Conservation (phyloP, 2,329 filamentous ascomycete species). For the Dactylella cylindrospora region DNA sequence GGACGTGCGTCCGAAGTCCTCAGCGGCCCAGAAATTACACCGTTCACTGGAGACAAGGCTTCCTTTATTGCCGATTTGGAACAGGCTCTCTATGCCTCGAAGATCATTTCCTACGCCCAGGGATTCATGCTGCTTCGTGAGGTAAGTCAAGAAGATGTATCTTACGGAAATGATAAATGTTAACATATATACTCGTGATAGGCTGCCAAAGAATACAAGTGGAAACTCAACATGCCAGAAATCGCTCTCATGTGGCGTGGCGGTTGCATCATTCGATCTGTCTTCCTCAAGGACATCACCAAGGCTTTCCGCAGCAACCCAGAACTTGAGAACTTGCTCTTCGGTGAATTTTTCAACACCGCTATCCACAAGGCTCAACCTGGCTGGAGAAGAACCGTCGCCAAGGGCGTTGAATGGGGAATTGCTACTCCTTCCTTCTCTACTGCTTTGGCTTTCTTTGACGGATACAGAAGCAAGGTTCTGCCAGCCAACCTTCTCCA, state of each 20-base stretch:
- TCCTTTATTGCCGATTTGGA: constrained; percentile 96
- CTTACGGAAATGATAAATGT: neutral
- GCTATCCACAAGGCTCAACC: constrained; percentile 95
- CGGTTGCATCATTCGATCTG: constrained; percentile 99
- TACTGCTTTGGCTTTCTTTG: constrained; percentile 96
- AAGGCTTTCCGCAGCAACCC: constrained; percentile 91
- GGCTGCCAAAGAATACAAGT: constrained; percentile 92
- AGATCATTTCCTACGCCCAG: constrained; percentile 99
- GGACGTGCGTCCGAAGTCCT: constrained; percentile 76
- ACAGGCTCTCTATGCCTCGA: constrained; percentile 97
- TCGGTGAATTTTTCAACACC: constrained; percentile 99
- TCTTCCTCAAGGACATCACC: constrained; percentile 99
- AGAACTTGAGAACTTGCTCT: constrained; percentile 95
- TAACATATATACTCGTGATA: constrained; percentile 52
- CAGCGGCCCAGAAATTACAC: constrained; percentile 67
- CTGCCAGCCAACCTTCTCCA: constrained; percentile 97
- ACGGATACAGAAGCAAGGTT: constrained; percentile 96
- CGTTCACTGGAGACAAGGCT: constrained; percentile 86
- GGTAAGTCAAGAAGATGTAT: constrained; percentile 62
- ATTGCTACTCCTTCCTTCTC: constrained; percentile 96
- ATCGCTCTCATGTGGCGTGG: constrained; percentile 99
- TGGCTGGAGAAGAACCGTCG: constrained; percentile 87
- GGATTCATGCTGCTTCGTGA: constrained; percentile 99
- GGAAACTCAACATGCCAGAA: constrained; percentile 99
- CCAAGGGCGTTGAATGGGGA: constrained; percentile 88